These are phyloP conservation scores for Staphylotrichum tortipilum DNA, from an alignment of 495 filamentous ascomycete genomes.

Conservation along the genomic window DNA sequence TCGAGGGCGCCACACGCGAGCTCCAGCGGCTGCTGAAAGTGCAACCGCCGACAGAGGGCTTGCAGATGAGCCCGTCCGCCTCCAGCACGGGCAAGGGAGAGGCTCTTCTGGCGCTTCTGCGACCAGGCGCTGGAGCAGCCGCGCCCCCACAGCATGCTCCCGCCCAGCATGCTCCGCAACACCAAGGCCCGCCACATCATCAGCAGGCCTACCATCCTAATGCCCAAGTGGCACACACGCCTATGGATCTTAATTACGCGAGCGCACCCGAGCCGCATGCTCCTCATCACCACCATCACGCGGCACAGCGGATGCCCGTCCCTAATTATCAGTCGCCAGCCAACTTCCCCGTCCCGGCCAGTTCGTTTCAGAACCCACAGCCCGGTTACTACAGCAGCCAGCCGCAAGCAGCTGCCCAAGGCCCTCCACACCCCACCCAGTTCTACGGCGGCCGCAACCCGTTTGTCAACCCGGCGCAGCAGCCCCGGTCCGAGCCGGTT, in stretches of 20 bases:
- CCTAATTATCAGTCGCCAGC: slow-evolving; percentile 35
- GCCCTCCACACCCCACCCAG: slow-evolving; percentile 1
- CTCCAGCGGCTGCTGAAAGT: slow-evolving; percentile 58
- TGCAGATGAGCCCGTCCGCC: slow-evolving; percentile 25
- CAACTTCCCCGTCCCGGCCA: slow-evolving; percentile 33
- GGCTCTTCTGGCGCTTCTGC: slow-evolving; percentile 28
- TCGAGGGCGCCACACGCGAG: slow-evolving; percentile 53
- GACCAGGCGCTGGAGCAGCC: slow-evolving; percentile 9
- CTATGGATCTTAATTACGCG: slow-evolving; percentile 33
- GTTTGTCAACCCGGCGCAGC: slow-evolving; percentile 17
- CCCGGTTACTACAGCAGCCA: slow-evolving; percentile 14
- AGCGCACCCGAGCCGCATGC: slow-evolving; percentile 28
- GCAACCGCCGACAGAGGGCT: slow-evolving; percentile 39
- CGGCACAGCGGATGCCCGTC: slow-evolving; percentile 25
- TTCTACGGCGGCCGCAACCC: slow-evolving; percentile 23
- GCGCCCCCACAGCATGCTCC: too few species aligned
- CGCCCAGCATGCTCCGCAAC: too few species aligned
- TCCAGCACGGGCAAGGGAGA: slow-evolving; percentile 24
- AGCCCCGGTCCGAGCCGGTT: slow-evolving; percentile 30
- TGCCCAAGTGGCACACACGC: slow-evolving; percentile 27
- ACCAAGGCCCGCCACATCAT: slow-evolving; percentile 18
- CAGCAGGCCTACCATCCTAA: slow-evolving; percentile 3
- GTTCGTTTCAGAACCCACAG: slow-evolving; percentile 8
- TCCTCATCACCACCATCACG: slow-evolving; percentile 36
- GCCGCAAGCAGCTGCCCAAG: slow-evolving; percentile 12